Conservation (phyloP, 371 early-diverging fungal genomes). For the Sporodiniella umbellata region DNA sequence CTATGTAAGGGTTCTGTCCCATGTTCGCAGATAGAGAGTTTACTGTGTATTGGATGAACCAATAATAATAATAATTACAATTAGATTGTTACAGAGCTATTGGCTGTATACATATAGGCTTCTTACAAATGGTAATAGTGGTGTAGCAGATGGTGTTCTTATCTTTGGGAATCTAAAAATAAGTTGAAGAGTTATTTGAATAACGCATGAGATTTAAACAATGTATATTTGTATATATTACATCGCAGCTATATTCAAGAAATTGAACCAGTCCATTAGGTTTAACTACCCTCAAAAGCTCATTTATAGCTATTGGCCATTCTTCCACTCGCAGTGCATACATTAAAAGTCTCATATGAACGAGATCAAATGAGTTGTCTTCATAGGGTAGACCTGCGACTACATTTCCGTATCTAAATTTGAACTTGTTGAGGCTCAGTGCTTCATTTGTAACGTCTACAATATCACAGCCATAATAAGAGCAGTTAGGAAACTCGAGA, state of each 20-base stretch:
- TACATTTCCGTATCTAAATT: constrained; percentile 1
- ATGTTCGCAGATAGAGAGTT: too few species aligned
- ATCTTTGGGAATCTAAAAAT: too few species aligned
- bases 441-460: constrained; percentile 8
- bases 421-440: neutral
- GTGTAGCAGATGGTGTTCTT: too few species aligned
- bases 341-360: constrained; percentile 43
- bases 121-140: too few species aligned
- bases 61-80: too few species aligned
- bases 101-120: too few species aligned
- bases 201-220: too few species aligned
- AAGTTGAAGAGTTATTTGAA: too few species aligned
- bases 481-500: constrained; percentile 20
- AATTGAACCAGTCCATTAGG: neutral
- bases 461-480: constrained; percentile 29
- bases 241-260: neutral
- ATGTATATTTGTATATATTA: neutral
- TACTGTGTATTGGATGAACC: too few species aligned
- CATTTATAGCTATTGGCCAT: constrained; percentile 1
- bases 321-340: neutral
- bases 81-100: too few species aligned
- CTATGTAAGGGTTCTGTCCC: too few species aligned
- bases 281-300: neutral
- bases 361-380: constrained; percentile 52
- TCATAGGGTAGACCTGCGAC: constrained; percentile 45